phyloP scores from a whole-genome alignment of 176 grass and related monocot genomes.

The Avena atlantica region DNA sequence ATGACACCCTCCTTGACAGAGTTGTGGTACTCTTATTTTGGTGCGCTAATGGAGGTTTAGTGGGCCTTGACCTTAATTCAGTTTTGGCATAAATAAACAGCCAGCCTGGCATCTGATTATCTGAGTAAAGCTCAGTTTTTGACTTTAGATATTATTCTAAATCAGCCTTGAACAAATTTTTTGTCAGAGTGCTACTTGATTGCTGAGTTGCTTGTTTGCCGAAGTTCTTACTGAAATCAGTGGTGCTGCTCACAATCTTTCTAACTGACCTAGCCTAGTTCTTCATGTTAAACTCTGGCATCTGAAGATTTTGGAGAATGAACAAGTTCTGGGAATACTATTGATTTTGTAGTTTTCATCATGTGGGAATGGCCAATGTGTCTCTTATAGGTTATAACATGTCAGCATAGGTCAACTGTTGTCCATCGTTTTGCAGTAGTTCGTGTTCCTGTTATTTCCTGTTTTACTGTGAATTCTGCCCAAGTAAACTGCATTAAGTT shows the following conservation, averaged over 20 bases:
- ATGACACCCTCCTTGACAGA: background rate
- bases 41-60: background rate
- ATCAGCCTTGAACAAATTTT: too few species aligned
- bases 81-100: background rate
- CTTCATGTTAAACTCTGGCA: background rate
- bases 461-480: background rate
- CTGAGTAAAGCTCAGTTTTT: background rate
- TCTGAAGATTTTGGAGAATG: slow-evolving; percentile 11
- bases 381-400: background rate
- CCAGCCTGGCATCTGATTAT: slow-evolving; percentile 1
- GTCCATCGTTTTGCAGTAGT: background rate
- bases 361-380: background rate
- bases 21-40: background rate
- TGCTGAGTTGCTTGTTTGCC: slow-evolving; percentile 24
- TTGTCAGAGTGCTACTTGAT: background rate
- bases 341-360: background rate
- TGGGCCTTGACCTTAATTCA: background rate
- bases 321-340: background rate
- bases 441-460: background rate
- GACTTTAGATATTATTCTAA: too few species aligned
- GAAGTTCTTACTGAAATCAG: background rate
- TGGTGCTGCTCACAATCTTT: background rate
- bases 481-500: background rate
- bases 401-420: background rate
- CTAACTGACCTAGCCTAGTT: background rate